Evolutionary conservation across 305 asterid species (phyloP).

Genomic region (Lippia alba): DNA sequence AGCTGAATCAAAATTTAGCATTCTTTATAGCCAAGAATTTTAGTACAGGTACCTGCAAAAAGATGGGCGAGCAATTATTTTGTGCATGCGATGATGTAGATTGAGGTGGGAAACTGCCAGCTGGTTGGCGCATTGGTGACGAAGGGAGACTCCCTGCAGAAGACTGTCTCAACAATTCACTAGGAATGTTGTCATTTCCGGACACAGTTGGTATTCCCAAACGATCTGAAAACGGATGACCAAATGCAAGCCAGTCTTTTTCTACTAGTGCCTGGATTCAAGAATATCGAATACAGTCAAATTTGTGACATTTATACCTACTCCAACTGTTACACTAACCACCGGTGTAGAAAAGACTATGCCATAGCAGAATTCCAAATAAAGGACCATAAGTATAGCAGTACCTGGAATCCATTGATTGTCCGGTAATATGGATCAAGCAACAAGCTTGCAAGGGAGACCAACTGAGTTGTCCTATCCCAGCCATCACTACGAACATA

Average conservation of each 20-base stretch:
- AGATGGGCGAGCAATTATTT: constrained; percentile 86
- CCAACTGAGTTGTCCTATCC: constrained; percentile 98
- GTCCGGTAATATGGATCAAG: constrained; percentile 99
- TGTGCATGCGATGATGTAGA: constrained; percentile 81
- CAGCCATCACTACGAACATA: constrained; percentile 88
- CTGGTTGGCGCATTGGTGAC: constrained; percentile 78
- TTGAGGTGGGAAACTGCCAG: constrained; percentile 66
- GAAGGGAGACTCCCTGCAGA: constrained; percentile 73
- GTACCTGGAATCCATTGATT: constrained; percentile 93
- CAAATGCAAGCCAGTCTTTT: constrained; percentile 99
- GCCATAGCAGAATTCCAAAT: constrained; percentile 16
- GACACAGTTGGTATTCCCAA: constrained; percentile 77
- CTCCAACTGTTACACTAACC: not conserved
- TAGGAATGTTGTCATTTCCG: constrained; percentile 68
- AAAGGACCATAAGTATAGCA: constrained; percentile 17
- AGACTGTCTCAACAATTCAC: constrained; percentile 79
- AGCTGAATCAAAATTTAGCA: constrained; percentile 6
- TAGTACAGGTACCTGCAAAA: constrained; percentile 74
- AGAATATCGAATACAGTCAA: constrained; percentile 25
- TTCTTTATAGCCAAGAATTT: constrained; percentile 6
- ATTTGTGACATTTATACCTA: constrained; percentile 14
- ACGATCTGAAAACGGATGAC: constrained; percentile 99
- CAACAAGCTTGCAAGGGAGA: constrained; percentile 90
- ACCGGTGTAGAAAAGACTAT: constrained; percentile 12
- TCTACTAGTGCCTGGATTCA: constrained; percentile 81